These are phyloP conservation scores for Exserohilum rostratum DNA, from an alignment of 2,329 filamentous ascomycete genomes.

Conservation along the genomic window DNA sequence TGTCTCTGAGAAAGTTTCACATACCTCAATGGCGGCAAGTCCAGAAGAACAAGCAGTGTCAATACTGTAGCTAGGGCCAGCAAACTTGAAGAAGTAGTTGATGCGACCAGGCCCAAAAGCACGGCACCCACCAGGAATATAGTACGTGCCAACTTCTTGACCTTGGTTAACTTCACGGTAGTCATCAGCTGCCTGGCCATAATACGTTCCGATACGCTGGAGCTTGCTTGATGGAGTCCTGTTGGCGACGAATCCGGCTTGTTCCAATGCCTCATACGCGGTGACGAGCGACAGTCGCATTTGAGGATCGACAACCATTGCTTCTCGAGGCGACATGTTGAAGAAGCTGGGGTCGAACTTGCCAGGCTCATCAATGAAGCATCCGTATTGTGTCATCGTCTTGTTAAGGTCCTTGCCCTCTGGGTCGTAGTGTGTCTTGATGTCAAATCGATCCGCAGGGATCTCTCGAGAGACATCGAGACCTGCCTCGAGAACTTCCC, in stretches of 20 bases:
- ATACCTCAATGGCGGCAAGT: conserved; percentile 31
- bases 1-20: not conserved
- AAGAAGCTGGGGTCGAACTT: conserved; percentile 38
- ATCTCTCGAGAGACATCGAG: conserved; percentile 38
- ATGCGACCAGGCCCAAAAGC: conserved; percentile 61
- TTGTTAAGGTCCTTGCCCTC: conserved; percentile 25
- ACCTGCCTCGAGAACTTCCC: conserved; percentile 41
- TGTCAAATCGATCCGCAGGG: conserved; percentile 35
- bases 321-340: conserved; percentile 39
- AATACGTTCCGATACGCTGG: conserved; percentile 44
- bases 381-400: conserved; percentile 26
- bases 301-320: conserved; percentile 29
- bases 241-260: conserved; percentile 33
- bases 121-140: conserved; percentile 58
- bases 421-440: conserved; percentile 27
- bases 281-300: conserved; percentile 29
- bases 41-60: conserved; percentile 49
- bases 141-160: conserved; percentile 59
- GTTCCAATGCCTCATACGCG: conserved; percentile 37
- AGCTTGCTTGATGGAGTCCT: conserved; percentile 33
- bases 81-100: conserved; percentile 47
- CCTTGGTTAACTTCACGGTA: conserved; percentile 27
- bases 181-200: conserved; percentile 44
- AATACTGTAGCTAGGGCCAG: conserved; percentile 51
- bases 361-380: conserved; percentile 34